Evolutionary conservation across 345 rosid species (phyloP).

Genomic region (Citrus inodora): DNA sequence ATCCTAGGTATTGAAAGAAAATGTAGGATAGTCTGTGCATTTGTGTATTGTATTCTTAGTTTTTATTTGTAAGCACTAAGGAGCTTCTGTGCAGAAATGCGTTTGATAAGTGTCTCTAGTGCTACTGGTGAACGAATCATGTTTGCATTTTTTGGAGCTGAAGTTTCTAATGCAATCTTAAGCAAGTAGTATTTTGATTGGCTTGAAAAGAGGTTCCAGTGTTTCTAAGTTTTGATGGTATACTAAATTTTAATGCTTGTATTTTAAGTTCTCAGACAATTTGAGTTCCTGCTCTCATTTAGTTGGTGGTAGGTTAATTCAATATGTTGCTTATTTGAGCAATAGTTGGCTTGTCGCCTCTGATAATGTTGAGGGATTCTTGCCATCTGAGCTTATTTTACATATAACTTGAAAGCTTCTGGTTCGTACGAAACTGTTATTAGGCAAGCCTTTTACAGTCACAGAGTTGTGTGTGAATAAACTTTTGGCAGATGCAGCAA

Average conservation of each 20-base stretch:
- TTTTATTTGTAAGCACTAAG: neutral
- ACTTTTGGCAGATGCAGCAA: neutral
- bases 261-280: neutral
- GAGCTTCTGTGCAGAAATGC: neutral
- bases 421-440: neutral
- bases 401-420: neutral
- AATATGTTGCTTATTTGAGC: neutral
- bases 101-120: too few relatives aligned
- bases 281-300: neutral
- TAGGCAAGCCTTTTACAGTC: neutral
- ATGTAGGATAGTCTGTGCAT: neutral
- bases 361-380: neutral
- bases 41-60: neutral
- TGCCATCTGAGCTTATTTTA: neutral
- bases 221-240: neutral
- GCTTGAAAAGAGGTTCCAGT: neutral
- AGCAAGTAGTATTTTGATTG: neutral
- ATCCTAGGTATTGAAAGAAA: neutral
- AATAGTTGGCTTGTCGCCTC: neutral
- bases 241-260: neutral
- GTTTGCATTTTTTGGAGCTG: neutral
- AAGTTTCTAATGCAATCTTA: neutral
- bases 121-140: neutral
- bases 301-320: neutral
- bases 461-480: neutral